Base-by-base conservation (phyloP, 169 alveolate species). In the Miamiensis avidus region DNA sequence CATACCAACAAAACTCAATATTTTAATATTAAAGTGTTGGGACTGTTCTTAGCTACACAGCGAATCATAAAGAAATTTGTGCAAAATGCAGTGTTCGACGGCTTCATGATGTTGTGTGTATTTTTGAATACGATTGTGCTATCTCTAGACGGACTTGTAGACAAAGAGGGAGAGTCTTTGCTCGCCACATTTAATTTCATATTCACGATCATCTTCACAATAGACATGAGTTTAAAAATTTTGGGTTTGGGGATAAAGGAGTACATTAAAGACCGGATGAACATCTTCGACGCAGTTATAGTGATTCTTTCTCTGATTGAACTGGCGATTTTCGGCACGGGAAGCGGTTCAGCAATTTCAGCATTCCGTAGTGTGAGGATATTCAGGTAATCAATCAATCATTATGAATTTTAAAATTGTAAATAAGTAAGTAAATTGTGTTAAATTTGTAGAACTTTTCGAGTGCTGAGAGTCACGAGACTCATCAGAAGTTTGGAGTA, bases 381-480 rank as follows among this genome's bases (percentile, higher is more conserved):
- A 74, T 93, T 97, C 73, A 94, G 98, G 83, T n/a, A n/a, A n/a
- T n/a, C n/a, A n/a, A n/a, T n/a, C n/a, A n/a, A n/a, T n/a, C n/a
- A n/a, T n/a, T n/a, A n/a, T n/a, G n/a, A n/a, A n/a, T n/a, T n/a
- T n/a, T n/a, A n/a, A n/a, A n/a, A n/a, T n/a, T n/a, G n/a, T n/a
- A n/a, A n/a, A n/a, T n/a, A n/a, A n/a, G n/a, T n/a, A n/a, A n/a
- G n/a, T n/a, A n/a, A n/a, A n/a, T n/a, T n/a, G n/a, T n/a, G n/a
- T n/a, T n/a, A n/a, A n/a, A n/a, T n/a, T n/a, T n/a, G n/a, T n/a
- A n/a, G n/a, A n/a, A 92, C 95, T 0, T 94, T 97, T 83, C 86
- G 98, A 85, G 96, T 95, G 1, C 82, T 97, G 65, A 89, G 98
- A 91, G 95, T 97, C 0, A 95, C 98, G 16, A 93, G 95, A 78